These are phyloP conservation scores for Podila minutissima DNA, from an alignment of 192 early-diverging fungal species.

Conservation along the genomic window DNA sequence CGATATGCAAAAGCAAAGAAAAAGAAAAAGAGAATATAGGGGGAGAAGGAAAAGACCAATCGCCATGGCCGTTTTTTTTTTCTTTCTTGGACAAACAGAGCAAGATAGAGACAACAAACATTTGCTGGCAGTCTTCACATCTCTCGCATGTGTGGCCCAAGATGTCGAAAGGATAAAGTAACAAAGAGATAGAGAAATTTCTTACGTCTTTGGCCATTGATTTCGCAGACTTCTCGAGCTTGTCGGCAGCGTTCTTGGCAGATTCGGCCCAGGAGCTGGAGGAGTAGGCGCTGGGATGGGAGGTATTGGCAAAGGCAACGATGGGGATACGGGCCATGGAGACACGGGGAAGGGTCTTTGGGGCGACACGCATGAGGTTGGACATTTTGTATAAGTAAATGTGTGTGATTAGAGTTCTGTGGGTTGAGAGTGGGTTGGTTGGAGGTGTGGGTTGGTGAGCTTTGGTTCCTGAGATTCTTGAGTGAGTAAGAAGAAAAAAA, in stretches of 20 bases:
- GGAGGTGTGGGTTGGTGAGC: background rate
- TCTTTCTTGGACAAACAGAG: no score
- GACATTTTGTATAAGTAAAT: constrained; percentile 18
- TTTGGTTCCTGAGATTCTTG: constrained; percentile 1
- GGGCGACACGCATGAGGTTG: constrained; percentile 25
- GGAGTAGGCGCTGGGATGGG: constrained; percentile 45
- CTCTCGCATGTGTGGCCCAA: background rate
- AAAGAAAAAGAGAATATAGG: background rate
- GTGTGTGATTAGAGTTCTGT: background rate
- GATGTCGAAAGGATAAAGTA: background rate
- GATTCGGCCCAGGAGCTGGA: constrained; percentile 46
- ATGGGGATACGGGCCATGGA: constrained; percentile 48
- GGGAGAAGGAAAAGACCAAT: background rate
- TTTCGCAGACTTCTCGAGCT: constrained; percentile 34
- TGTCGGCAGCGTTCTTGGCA: constrained; percentile 36
- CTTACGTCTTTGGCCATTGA: constrained; percentile 28
- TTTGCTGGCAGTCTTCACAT: background rate
- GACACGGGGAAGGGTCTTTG: constrained; percentile 44
- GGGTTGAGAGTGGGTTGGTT: background rate
- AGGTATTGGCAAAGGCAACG: constrained; percentile 44
- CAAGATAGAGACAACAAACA: no score
- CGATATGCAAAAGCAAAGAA: background rate
- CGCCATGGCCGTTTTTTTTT: background rate
- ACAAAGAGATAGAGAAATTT: background rate
- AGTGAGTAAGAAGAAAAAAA: background rate